A percentile compares a stretch with the other conserved stretches of the same genome.
phyloP scores from a whole-genome alignment of 139 green algal genomes.

The Desmodesmus armatus region DNA sequence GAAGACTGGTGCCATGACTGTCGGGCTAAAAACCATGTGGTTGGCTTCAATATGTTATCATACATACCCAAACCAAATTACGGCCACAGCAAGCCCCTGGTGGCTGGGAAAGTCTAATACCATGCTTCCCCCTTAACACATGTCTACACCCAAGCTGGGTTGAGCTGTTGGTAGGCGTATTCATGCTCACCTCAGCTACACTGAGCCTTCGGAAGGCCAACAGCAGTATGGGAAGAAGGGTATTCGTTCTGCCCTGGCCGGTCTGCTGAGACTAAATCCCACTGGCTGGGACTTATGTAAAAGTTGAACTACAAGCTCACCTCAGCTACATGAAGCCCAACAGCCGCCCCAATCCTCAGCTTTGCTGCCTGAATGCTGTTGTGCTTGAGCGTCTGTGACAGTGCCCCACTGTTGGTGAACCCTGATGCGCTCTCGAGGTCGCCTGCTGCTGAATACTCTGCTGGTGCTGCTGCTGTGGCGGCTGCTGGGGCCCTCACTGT shows the following conservation, averaged over 20 bases:
- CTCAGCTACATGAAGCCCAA: background rate
- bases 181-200: background rate
- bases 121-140: too few species aligned
- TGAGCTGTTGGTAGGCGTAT: background rate
- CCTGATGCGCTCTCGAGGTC: background rate
- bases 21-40: too few species aligned
- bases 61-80: too few species aligned
- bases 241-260: background rate
- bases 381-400: background rate
- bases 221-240: background rate
- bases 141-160: too few species aligned
- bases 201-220: background rate
- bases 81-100: too few species aligned
- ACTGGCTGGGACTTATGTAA: too few species aligned
- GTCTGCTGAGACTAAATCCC: too few species aligned
- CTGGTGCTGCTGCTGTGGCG: constrained; percentile 24
- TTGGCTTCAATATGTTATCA: too few species aligned
- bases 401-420: background rate
- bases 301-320: background rate
- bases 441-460: background rate
- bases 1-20: too few species aligned
- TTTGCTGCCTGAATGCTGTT: background rate
- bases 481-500: background rate
- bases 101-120: too few species aligned
- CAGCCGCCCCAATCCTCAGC: background rate